Conservation (phyloP, 306 rosid genomes). For the Lupinus albus region DNA sequence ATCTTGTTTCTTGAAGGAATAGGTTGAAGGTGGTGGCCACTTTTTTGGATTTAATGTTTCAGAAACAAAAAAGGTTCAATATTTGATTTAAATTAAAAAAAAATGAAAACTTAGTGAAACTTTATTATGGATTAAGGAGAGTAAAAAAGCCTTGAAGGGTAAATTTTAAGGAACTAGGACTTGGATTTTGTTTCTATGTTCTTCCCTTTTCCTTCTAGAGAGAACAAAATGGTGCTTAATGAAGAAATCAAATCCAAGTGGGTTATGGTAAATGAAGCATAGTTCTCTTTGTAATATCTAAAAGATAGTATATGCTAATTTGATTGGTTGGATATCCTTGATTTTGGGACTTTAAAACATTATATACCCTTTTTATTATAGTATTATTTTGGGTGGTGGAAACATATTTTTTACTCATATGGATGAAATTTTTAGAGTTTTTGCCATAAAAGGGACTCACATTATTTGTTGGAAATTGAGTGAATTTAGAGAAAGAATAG, state of each 20-base stretch:
- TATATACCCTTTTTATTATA: conserved; percentile 33
- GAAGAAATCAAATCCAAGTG: conserved; percentile 29
- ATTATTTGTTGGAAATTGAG: conserved; percentile 29
- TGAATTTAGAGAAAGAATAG: conserved; percentile 25
- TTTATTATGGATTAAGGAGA: conserved; percentile 10
- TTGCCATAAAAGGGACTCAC: conserved; percentile 36
- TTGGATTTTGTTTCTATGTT: conserved; percentile 24
- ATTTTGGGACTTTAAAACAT: conserved; percentile 38
- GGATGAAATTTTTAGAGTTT: conserved; percentile 39
- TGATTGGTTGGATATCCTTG: conserved; percentile 49
- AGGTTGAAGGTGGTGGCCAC: conserved; percentile 52
- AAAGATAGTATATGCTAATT: conserved; percentile 37
- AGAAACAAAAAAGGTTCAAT: conserved; percentile 33
- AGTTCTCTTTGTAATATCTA: conserved; percentile 23
- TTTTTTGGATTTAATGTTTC: conserved; percentile 44
- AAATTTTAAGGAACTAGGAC: conserved; percentile 33
- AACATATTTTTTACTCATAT: conserved; percentile 27
- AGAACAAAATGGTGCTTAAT: conserved; percentile 31
- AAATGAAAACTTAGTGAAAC: not conserved
- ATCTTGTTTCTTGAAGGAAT: conserved; percentile 78
- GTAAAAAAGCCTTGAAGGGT: conserved; percentile 18
- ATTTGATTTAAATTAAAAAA: conserved; percentile 42
- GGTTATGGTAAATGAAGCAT: conserved; percentile 39
- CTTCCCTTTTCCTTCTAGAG: conserved; percentile 14
- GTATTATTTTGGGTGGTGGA: conserved; percentile 44